Evolutionary conservation across 768 basidiomycete genomes (phyloP).

Genomic region (Lanmaoa rubissima): DNA sequence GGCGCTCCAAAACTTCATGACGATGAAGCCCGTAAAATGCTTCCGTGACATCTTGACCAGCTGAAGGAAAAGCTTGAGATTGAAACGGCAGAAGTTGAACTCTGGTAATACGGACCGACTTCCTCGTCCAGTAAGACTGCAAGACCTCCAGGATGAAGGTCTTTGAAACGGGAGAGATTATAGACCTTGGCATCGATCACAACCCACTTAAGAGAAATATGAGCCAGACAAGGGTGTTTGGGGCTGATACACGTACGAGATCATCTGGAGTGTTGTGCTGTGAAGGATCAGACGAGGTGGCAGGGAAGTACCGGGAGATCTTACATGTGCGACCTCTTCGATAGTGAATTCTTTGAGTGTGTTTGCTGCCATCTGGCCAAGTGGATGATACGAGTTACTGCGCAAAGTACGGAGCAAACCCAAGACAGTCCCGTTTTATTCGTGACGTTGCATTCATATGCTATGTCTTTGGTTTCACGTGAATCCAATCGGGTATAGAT

Average conservation of each 20-base stretch:
- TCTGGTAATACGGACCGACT: conserved; percentile 52
- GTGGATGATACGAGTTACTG: background rate
- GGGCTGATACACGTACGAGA: conserved; percentile 44
- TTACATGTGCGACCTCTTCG: conserved; percentile 59
- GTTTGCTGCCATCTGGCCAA: conserved; percentile 26
- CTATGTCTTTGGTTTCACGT: conserved; percentile 5
- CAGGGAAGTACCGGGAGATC: background rate
- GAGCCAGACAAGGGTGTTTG: background rate
- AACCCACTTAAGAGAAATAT: conserved; percentile 56
- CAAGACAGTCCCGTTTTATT: conserved; percentile 2
- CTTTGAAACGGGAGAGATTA: conserved; percentile 76
- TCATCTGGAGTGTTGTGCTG: conserved; percentile 79
- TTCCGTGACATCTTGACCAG: conserved; percentile 85
- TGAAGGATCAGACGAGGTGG: background rate
- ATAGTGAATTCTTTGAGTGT: conserved; percentile 46
- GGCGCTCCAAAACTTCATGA: conserved; percentile 73
- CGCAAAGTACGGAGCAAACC: background rate
- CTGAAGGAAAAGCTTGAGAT: conserved; percentile 33
- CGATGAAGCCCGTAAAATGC: conserved; percentile 89
- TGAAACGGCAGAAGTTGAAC: background rate
- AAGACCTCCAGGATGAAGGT: conserved; percentile 80
- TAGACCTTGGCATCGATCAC: conserved; percentile 83
- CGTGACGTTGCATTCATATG: conserved; percentile 1
- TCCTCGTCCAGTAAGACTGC: conserved; percentile 76
- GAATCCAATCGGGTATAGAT: background rate